phyloP scores from a whole-genome alignment of 805 yeast species.

The Kazachstania psychrophila region DNA sequence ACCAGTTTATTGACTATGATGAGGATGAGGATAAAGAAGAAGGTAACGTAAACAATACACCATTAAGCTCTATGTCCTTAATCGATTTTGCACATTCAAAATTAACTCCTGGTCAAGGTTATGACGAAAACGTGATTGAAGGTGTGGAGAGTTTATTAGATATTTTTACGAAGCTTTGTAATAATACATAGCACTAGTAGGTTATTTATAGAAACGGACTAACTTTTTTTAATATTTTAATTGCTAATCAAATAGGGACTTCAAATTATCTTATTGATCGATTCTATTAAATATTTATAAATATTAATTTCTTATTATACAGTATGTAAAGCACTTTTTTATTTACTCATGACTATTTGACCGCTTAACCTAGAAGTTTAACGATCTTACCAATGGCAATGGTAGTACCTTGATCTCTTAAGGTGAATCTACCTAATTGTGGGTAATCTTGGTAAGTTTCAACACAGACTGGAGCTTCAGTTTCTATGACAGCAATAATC shows the following conservation, averaged over 20 bases:
- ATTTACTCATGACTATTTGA: neutral
- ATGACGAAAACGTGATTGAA: conserved; percentile 58
- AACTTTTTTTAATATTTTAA: no score
- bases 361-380: conserved; percentile 51
- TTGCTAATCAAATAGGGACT: no score
- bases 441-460: conserved; percentile 90
- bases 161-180: conserved; percentile 30
- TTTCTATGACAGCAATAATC: conserved; percentile 84
- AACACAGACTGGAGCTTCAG: conserved; percentile 80
- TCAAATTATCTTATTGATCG: no score
- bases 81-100: conserved; percentile 91
- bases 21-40: conserved; percentile 27
- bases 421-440: conserved; percentile 94
- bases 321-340: neutral
- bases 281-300: no score
- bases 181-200: no score
- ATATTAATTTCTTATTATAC: no score
- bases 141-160: conserved; percentile 60
- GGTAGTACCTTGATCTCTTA: conserved; percentile 97
- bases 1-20: conserved; percentile 26
- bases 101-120: conserved; percentile 50
- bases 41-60: conserved; percentile 18
- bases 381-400: conserved; percentile 98
- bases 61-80: conserved; percentile 49
- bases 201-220: no score